These are phyloP conservation scores for Rhynchospora tenuis DNA, from an alignment of 176 grass and related monocot genomes.

Conservation along the genomic window DNA sequence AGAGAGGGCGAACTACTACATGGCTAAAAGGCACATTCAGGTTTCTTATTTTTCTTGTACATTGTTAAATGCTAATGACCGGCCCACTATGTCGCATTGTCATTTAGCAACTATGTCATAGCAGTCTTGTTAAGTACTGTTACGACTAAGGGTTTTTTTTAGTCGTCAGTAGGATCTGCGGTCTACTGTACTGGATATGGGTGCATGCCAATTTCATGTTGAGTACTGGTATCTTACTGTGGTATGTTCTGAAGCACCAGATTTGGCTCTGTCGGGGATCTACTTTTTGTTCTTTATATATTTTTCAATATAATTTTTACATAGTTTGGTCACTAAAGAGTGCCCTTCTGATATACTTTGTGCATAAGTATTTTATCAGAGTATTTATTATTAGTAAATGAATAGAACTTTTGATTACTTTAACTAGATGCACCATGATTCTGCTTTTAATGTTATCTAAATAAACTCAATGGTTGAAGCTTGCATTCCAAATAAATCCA, in stretches of 20 bases:
- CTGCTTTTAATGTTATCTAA: background rate
- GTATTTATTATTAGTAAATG: background rate
- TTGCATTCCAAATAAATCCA: background rate
- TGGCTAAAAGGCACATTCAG: slow-evolving; percentile 17
- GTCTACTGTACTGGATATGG: background rate
- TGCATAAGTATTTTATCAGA: background rate
- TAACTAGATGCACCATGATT: background rate
- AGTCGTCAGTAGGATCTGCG: background rate
- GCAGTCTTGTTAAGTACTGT: background rate
- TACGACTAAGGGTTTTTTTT: background rate
- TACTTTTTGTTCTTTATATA: background rate
- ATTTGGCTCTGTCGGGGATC: background rate
- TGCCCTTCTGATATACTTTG: background rate
- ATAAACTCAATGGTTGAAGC: background rate
- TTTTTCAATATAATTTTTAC: background rate
- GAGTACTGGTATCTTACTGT: background rate
- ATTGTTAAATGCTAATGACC: background rate
- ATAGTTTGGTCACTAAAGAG: background rate
- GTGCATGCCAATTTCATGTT: background rate
- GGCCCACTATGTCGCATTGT: background rate
- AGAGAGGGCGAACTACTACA: slow-evolving; percentile 12
- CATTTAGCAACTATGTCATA: background rate
- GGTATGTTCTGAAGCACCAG: background rate
- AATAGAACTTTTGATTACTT: background rate
- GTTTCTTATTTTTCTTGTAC: background rate